Evolutionary conservation across 495 filamentous ascomycete genomes (phyloP), one percentile per base, ranked within the genome.

Genomic region (Talaromyces nanjingensis): DNA sequence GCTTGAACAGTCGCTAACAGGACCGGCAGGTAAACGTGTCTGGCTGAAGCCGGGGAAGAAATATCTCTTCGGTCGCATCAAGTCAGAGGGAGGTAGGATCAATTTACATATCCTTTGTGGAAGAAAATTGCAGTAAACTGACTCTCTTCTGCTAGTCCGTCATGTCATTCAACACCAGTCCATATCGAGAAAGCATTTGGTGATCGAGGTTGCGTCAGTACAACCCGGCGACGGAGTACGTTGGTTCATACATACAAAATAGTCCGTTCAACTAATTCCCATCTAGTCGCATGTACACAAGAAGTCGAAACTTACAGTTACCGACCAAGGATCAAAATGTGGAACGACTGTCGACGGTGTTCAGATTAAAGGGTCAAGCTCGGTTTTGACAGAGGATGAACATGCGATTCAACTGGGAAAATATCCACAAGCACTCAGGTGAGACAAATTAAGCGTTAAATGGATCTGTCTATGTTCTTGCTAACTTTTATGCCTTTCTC

Each of bases 181-280:
- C 6, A 87, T 98, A 58, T 98, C 94, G n/a, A 83, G 93, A 33
- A 88, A 93, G 65, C 94, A 98, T 73, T 78, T 97, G 68, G 86
- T 87, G 31, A 86, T 98, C 61, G 79, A 86, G 29, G 86, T 98
- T 2, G 85, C 80, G 12, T 65, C 74, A 0, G 88, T 94, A 6
- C 74, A 79, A 34, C 75, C 86, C 7, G 89, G 85, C 58, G 87
- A 91, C 73, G 89, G 86, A 61, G 90, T 96, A 84, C 57, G 82
- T 34, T 5, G 11, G 9, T 9, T 53, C 42, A 24, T 0, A n/a
- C 65, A 1, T 12, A 31, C n/a, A 55, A 27, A 29, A n/a, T 18
- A 52, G 37, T 1, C 18, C 39, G 25, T 5, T 53, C 58, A 54
- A 49, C 72, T 73, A 63, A 76, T 62, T 52, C 12, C 6, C 33